Conservation (phyloP, 163 green algal genomes). For the Scenedesmus sp. region DNA sequence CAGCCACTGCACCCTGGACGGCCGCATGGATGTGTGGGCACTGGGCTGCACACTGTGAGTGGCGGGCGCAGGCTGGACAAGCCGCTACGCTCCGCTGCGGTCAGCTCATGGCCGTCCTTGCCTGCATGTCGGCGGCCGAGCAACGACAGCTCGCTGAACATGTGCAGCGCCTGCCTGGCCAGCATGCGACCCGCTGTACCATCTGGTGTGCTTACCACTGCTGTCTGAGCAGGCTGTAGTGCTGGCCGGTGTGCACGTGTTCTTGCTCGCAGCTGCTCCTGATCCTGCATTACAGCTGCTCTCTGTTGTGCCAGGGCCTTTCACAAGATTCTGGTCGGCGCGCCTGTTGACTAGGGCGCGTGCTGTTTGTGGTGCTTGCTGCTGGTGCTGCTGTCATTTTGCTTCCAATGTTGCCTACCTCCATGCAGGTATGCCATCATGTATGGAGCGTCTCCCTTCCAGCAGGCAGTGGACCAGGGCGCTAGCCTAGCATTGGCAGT, state of each 20-base stretch:
- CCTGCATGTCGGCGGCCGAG: too few relatives aligned
- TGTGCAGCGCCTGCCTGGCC: too few relatives aligned
- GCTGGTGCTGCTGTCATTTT: background rate
- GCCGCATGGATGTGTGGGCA: constrained; percentile 90
- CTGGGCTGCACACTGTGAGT: constrained; percentile 88
- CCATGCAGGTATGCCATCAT: constrained; percentile 81
- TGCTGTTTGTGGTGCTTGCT: too few relatives aligned
- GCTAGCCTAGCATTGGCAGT: constrained; percentile 50
- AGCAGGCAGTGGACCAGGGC: constrained; percentile 77
- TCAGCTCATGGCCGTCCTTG: background rate
- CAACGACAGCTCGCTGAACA: too few relatives aligned
- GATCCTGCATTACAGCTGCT: too few relatives aligned
- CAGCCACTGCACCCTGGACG: constrained; percentile 81
- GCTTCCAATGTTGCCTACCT: background rate
- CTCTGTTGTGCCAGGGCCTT: too few relatives aligned
- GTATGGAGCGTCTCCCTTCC: constrained; percentile 90
- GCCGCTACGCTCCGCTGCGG: too few relatives aligned
- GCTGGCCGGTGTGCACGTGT: background rate
- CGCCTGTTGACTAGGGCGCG: too few relatives aligned
- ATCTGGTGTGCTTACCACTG: too few relatives aligned
- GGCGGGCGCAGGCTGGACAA: background rate
- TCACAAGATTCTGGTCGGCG: too few relatives aligned
- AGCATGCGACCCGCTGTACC: too few relatives aligned
- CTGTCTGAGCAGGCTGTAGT: background rate
- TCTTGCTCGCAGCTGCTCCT: too few relatives aligned